A percentile compares a stretch with the other conserved stretches of the same genome.
These are phyloP conservation scores for Albifimbria verrucaria DNA, from an alignment of 2,329 filamentous ascomycete genomes.

Conservation along the genomic window DNA sequence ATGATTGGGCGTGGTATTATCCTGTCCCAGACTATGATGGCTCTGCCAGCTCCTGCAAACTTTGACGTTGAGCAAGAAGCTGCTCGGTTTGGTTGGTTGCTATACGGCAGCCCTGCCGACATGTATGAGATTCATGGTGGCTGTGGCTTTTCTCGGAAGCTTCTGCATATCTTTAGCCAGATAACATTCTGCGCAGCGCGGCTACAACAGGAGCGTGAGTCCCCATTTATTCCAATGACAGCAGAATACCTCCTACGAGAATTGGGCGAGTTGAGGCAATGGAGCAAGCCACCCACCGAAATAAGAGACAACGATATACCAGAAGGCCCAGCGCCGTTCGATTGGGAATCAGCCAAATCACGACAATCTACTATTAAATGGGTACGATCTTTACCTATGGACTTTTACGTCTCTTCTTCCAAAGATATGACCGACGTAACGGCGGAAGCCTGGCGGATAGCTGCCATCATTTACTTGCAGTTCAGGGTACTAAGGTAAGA, in stretches of 20 bases:
- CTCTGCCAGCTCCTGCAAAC: constrained; percentile 20
- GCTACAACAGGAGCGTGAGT: constrained; percentile 28
- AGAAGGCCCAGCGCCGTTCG: constrained; percentile 10
- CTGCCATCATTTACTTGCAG: constrained; percentile 35
- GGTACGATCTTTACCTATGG: constrained; percentile 21
- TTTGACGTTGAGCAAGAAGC: constrained; percentile 26
- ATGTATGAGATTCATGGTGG: constrained; percentile 37
- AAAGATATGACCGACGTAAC: constrained; percentile 36
- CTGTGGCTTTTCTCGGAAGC: constrained; percentile 37
- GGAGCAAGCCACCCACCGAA: constrained; percentile 26
- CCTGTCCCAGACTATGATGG: constrained; percentile 36
- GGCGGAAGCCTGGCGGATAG: constrained; percentile 38
- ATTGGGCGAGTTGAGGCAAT: constrained; percentile 29
- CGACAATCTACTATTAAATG: constrained; percentile 20
- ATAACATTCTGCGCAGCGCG: constrained; percentile 34
- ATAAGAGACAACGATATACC: constrained; percentile 9
- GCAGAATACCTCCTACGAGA: constrained; percentile 22
- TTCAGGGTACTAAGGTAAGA: constrained; percentile 37
- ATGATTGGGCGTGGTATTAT: constrained; percentile 37
- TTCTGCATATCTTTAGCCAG: constrained; percentile 34
- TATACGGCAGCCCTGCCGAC: constrained; percentile 31
- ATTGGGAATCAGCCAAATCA: constrained; percentile 16
- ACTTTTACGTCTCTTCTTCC: constrained; percentile 22
- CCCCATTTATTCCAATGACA: constrained; percentile 26
- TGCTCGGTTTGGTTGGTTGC: constrained; percentile 34